Evolutionary conservation across 2,329 filamentous ascomycete genomes (phyloP), one percentile per base, ranked within the genome.

Genomic region (Dactylonectria macrodidyma): DNA sequence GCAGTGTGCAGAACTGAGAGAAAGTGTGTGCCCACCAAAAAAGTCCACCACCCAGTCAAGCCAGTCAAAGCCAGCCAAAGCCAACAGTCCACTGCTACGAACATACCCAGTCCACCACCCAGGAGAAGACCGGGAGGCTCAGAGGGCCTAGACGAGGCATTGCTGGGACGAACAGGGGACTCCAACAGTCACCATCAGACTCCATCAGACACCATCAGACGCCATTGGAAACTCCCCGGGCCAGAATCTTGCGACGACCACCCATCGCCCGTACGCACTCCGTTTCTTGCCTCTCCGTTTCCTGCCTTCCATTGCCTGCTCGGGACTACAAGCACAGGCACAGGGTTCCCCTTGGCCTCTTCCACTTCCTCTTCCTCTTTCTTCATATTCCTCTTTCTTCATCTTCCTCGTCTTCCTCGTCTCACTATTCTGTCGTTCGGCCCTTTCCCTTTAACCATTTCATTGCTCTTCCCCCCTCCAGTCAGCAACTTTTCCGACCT

Each of bases 91-190:
- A 19, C 19, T 19, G 19, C 19, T 19, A 19, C 19, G 19, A 19
- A 19, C 19, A 19, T 19, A 19, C 19, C 38, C 38, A 41, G 38
- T 41, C 38, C 38, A 41, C 71, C 24, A 59, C 60, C 66, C 51
- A 73, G 74, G 74, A 76, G 71, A 76, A 74, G 70, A 54, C 73
- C 74, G 72, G 65, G 71, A 75, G 72, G 74, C 71, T 75, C 66
- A 74, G 73, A 76, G 73, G 74, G 74, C 59, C 74, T 67, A 75
- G 74, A 76, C 71, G 71, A 74, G 68, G 65, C 55, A 55, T 54
- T 65, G 67, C 70, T 67, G 54, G 67, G 62, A 56, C 68, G 50
- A 67, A 46, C 67, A 59, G 34, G 65, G 65, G 56, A 62, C 48
- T 60, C 51, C 58, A 59, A 60, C 51, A 60, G 65, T 57, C 54